Base-by-base conservation (phyloP, 352 stramenopile genomes). In the Phytophthora citrophthora region DNA sequence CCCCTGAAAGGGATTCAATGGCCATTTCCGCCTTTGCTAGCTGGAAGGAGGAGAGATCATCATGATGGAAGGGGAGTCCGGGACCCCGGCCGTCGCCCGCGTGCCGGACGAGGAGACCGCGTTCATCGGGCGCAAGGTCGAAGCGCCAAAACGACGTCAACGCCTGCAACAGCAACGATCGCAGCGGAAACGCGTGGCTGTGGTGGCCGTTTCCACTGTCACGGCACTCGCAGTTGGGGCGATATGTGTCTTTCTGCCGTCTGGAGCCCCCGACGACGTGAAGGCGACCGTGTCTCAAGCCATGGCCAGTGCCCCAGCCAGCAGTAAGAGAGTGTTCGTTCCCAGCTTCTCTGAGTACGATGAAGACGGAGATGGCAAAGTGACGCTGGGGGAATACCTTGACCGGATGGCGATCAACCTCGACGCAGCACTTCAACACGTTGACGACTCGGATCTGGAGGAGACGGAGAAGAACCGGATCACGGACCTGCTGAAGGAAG, bases 61-160 rank as follows among this genome's bases (percentile, higher is more conserved):
- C 16, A 70, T 70, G 62, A 66, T 66, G 62, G 56, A 65, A 66
- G 56, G 62, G 11, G 55, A 70, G 20, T 2, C 62, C 15, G 41
- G 24, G 9, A 60, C 54, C 24, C 47, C 61, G 15, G 60, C 4
- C 9, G 45, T 53, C 40, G 34, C 23, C 32, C 62, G 55, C 18
- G 18, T 54, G 5, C 41, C 62, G 26, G 56, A 66, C 29, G 62
- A 70, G n/a, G 55, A 66, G 55, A 70, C 62, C 11, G 20, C 62
- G 1, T 70, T 70, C 36, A 36, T 70, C 3, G n/a, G 50, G 2
- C 50, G 56, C 20, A 54, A 56, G 23, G 55, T 70, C 26, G 55
- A 70, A 39, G 62, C 56, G 10, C 62, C 62, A 31, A 59, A 27
- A 31, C 62, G 62, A 15, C 48, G 15, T 12, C 48, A 61, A 41